Percentiles rank a stretch among this genome's conserved stretches.
phyloP scores from a whole-genome alignment of 805 yeast genomes.

The Lipomyces spencermartinsiae region DNA sequence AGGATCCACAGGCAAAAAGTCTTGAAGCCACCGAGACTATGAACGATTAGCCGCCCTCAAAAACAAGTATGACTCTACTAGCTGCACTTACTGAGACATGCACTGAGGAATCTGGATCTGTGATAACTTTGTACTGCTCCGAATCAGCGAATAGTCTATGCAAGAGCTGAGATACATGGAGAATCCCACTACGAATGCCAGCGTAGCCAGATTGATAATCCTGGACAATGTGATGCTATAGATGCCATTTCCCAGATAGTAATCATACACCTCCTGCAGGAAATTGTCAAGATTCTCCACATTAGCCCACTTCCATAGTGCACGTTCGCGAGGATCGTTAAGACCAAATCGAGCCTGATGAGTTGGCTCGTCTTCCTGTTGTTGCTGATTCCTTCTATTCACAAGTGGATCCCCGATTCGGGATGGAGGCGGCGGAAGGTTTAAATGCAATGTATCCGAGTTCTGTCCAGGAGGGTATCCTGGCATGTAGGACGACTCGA shows the following conservation, averaged over 20 bases:
- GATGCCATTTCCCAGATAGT: constrained; percentile 85
- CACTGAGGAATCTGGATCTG: constrained; percentile 58
- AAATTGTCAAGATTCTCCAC: constrained; percentile 90
- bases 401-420: constrained; percentile 20
- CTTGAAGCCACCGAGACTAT: constrained; percentile 45
- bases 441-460: constrained; percentile 7
- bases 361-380: constrained; percentile 11
- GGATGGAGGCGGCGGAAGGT: constrained; percentile 35
- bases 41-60: not conserved
- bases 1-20: constrained; percentile 71
- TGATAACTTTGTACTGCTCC: constrained; percentile 42
- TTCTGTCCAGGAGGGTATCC: constrained; percentile 5
- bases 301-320: constrained; percentile 96
- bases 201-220: constrained; percentile 69
- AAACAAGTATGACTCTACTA: not conserved
- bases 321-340: constrained; percentile 71
- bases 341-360: constrained; percentile 50
- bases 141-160: constrained; percentile 64
- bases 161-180: constrained; percentile 83
- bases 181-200: constrained; percentile 79
- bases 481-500: constrained; percentile 34
- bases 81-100: constrained; percentile 46
- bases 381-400: constrained; percentile 3
- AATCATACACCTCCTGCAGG: constrained; percentile 78
- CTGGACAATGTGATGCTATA: constrained; percentile 75